Evolutionary conservation across 495 filamentous ascomycete genomes (phyloP).

Genomic region (Xylaria sp.): DNA sequence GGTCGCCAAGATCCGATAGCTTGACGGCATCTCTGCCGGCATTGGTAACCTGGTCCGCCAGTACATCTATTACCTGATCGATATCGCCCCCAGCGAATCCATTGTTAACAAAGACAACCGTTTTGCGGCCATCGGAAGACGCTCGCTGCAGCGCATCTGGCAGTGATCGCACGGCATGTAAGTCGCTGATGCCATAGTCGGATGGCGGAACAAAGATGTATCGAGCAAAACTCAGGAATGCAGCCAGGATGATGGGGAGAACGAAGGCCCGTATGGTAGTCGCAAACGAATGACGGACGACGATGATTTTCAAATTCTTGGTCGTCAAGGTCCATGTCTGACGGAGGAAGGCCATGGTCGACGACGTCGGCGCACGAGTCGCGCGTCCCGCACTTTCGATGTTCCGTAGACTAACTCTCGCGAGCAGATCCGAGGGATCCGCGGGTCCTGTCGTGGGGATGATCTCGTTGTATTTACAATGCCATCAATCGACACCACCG

Average conservation of each 20-base stretch:
- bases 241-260: conserved; percentile 72
- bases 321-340: conserved; percentile 75
- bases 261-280: conserved; percentile 74
- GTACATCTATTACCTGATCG: conserved; percentile 67
- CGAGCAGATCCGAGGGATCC: conserved; percentile 22
- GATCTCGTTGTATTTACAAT: conserved; percentile 18
- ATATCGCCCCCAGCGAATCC: conserved; percentile 74
- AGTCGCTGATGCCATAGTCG: conserved; percentile 68
- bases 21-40: conserved; percentile 64
- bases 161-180: conserved; percentile 65
- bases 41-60: conserved; percentile 58
- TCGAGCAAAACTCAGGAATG: conserved; percentile 70
- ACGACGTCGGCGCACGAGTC: conserved; percentile 1
- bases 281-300: conserved; percentile 66
- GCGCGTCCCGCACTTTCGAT: conserved; percentile 11
- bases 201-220: conserved; percentile 73
- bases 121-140: conserved; percentile 58
- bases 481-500: conserved; percentile 13
- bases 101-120: conserved; percentile 81
- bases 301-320: conserved; percentile 77
- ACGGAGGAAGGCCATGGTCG: conserved; percentile 61
- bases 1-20: conserved; percentile 56
- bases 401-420: not conserved
- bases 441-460: conserved; percentile 14
- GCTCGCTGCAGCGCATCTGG: conserved; percentile 62